These are phyloP conservation scores for Aureobasidium uvarum DNA, from an alignment of 2,329 filamentous ascomycete species.

Conservation along the genomic window DNA sequence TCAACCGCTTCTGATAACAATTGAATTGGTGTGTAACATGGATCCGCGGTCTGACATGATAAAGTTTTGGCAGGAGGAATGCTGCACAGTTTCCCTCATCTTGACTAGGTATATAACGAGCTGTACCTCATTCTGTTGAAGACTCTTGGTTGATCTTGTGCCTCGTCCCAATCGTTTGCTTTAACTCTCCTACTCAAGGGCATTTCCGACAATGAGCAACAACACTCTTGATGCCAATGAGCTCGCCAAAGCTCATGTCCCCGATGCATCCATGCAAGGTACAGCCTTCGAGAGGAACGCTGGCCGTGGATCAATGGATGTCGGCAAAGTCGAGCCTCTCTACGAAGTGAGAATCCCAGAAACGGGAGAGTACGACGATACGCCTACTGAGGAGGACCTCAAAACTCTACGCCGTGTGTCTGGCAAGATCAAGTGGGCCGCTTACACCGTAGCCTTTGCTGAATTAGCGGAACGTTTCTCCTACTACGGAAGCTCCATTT, in stretches of 20 bases:
- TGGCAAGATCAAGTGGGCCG: conserved; percentile 51
- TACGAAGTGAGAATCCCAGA: neutral
- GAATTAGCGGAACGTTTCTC: conserved; percentile 62
- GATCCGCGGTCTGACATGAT: neutral
- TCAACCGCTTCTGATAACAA: conserved; percentile 17
- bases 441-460: conserved; percentile 58
- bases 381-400: conserved; percentile 51
- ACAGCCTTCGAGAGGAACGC: neutral
- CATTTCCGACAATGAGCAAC: conserved; percentile 13
- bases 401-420: conserved; percentile 51
- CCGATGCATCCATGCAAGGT: conserved; percentile 9
- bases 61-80: conserved; percentile 12
- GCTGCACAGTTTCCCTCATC: neutral
- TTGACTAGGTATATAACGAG: conserved; percentile 6
- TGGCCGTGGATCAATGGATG: conserved; percentile 24
- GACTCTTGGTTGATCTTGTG: neutral
- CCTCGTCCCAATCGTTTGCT: neutral
- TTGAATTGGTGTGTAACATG: neutral
- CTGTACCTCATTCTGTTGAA: neutral
- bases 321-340: conserved; percentile 19
- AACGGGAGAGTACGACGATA: conserved; percentile 12
- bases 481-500: conserved; percentile 58
- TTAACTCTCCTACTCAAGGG: neutral
- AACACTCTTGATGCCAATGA: neutral
- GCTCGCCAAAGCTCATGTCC: conserved; percentile 17